Percentiles rank a stretch among this genome's conserved stretches.
These are phyloP conservation scores for Lipomyces orientalis DNA, from an alignment of 805 yeast species.

Conservation along the genomic window DNA sequence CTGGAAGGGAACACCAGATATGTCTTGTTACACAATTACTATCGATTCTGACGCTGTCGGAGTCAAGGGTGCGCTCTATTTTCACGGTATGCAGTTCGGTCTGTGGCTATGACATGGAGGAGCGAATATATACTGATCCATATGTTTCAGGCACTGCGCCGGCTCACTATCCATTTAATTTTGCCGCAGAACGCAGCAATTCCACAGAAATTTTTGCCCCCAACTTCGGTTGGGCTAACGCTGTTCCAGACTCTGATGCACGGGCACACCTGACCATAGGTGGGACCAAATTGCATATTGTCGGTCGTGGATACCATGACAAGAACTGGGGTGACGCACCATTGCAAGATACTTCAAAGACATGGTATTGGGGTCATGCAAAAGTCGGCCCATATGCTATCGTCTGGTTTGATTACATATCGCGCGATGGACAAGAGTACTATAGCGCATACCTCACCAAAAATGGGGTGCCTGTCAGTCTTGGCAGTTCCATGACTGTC, in stretches of 20 bases:
- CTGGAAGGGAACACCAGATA: conserved; percentile 17
- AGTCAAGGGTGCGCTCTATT: conserved; percentile 6
- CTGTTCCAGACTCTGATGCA: conserved; percentile 16
- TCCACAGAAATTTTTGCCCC: conserved; percentile 3
- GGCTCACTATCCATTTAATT: conserved; percentile 12
- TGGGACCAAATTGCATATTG: background rate
- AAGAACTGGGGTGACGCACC: conserved; percentile 15
- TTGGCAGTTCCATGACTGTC: background rate
- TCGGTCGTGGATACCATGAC: conserved; percentile 17
- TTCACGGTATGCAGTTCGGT: background rate
- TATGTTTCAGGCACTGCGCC: conserved; percentile 1
- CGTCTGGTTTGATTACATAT: conserved; percentile 9
- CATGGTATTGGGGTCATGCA: conserved; percentile 23
- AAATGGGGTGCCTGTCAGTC: conserved; percentile 7
- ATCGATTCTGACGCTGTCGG: conserved; percentile 7
- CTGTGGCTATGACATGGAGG: background rate
- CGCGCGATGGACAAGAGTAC: conserved; percentile 1
- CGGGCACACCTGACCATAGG: background rate
- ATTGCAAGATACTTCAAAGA: background rate
- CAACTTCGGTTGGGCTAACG: conserved; percentile 17
- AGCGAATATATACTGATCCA: no score
- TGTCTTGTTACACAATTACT: conserved; percentile 12
- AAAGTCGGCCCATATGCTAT: conserved; percentile 12
- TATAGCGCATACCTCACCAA: conserved; percentile 10
- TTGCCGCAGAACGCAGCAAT: conserved; percentile 7